Evolutionary conservation across 495 filamentous ascomycete genomes (phyloP), one percentile per base, ranked within the genome.

Genomic region (Amphirosellinia nigrospora): DNA sequence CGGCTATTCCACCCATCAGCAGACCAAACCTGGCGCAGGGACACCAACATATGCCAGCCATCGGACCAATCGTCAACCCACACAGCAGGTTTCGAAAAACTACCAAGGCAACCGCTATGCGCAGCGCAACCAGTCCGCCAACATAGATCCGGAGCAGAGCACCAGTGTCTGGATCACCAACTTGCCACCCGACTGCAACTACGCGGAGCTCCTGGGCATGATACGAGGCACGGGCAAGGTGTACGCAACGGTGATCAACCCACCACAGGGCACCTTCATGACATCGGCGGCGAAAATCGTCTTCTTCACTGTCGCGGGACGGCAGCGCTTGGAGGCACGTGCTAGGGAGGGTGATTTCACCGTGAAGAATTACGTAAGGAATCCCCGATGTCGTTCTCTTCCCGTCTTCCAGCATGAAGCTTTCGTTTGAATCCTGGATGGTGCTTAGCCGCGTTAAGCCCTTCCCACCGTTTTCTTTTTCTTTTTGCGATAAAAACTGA

Each of bases 101-200:
- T 82, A 83, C 53, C 71, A 70, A 4, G 80, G 81, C 0, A 78
- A 82, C 64, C 66, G 60, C 4, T 58, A 55, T 52, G 43, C 78
- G 0, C 9, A 15, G 2, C 55, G 28, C 0, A 81, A 82, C 72
- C 73, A 69, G 52, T 77, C 76, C 0, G 82, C 79, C 0, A 23
- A 72, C 53, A 78, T 84, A 50, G 66, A 77, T 0, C 70, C 73
- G 15, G 64, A 74, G 4, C 11, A 66, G 0, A 82, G 77, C 66
- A 82, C 80, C 26, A 73, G 76, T 1, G 72, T 84, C 0, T 84
- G 79, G 76, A 62, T 84, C 8, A 79, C 74, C 0, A 73, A 75
- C 5, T 75, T 84, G 0, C 79, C 82, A 0, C 65, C 74, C 0
- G 43, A 39, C 8, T 70, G 78, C 32, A 79, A 74, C 0, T 66